Percentiles rank a stretch among this genome's conserved stretches.
These are phyloP conservation scores for Paecilomyces variotii DNA, from an alignment of 2,329 filamentous ascomycete genomes.

Conservation along the genomic window DNA sequence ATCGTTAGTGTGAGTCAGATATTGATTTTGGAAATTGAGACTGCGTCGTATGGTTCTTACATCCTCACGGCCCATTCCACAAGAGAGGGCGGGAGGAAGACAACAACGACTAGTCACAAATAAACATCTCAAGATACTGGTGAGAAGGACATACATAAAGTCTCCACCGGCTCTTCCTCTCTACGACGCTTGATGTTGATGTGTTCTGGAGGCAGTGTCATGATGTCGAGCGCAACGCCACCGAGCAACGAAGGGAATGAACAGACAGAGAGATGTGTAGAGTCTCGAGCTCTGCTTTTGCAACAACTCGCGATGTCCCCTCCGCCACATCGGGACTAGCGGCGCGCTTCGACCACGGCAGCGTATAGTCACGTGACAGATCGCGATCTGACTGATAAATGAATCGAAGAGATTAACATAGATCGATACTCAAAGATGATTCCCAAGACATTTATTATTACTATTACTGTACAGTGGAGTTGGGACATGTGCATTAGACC, in stretches of 20 bases:
- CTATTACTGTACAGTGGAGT: not conserved
- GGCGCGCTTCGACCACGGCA: not conserved
- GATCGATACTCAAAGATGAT: not conserved
- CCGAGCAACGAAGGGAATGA: not conserved
- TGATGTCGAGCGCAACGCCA: slow-evolving; percentile 13
- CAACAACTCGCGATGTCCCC: not conserved
- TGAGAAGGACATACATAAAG: slow-evolving; percentile 34
- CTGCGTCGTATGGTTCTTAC: not conserved
- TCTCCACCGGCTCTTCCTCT: slow-evolving; percentile 49
- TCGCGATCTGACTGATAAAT: not conserved
- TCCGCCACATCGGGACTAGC: not conserved
- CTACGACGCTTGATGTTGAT: slow-evolving; percentile 51
- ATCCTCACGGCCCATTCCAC: not conserved
- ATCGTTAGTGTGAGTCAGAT: slow-evolving; percentile 2
- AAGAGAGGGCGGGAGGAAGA: not conserved
- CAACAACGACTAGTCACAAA: not conserved
- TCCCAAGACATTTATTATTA: slow-evolving; percentile 2
- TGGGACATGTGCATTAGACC: not conserved
- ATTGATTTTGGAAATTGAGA: not conserved
- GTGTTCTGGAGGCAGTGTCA: slow-evolving; percentile 42
- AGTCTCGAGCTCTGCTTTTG: slow-evolving; percentile 2
- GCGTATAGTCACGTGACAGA: not conserved
- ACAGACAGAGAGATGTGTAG: slow-evolving; percentile 1
- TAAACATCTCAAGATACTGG: not conserved
- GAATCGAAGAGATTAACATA: not conserved